phyloP scores from a whole-genome alignment of 106 monocot species.

The Apostasia shenzhenica region DNA sequence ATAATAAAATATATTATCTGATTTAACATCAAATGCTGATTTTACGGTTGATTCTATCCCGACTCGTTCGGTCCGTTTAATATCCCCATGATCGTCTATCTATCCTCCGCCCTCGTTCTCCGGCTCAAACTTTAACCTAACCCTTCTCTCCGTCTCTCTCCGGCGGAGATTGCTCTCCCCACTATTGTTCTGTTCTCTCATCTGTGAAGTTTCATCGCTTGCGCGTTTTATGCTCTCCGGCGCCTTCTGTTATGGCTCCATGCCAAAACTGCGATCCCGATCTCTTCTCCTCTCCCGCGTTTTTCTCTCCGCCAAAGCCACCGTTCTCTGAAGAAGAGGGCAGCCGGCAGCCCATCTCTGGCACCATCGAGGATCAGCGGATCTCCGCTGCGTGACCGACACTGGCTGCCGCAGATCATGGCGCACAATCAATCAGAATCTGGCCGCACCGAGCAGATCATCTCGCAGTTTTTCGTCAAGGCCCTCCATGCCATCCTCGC shows the following conservation, averaged over 20 bases:
- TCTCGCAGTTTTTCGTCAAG: slow-evolving; percentile 67
- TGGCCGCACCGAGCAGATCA: slow-evolving; percentile 21
- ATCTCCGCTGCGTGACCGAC: background rate
- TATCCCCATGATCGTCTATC: background rate
- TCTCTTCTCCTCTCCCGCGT: background rate
- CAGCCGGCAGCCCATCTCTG: background rate
- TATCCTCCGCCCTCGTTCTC: too few relatives aligned
- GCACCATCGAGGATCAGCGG: background rate
- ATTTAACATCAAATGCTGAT: background rate
- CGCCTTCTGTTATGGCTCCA: slow-evolving; percentile 2
- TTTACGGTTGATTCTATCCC: background rate
- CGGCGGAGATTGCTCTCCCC: slow-evolving; percentile 2
- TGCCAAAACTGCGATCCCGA: background rate
- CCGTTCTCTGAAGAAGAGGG: slow-evolving; percentile 1
- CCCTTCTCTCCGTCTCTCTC: background rate
- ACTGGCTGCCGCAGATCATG: slow-evolving; percentile 3
- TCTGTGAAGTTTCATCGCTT: background rate
- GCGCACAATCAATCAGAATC: slow-evolving; percentile 11
- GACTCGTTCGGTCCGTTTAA: background rate
- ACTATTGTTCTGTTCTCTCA: background rate
- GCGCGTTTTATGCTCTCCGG: background rate
- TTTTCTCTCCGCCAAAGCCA: background rate
- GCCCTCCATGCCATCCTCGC: slow-evolving; percentile 67
- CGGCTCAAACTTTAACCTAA: too few relatives aligned
- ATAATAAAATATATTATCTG: background rate